phyloP scores from a whole-genome alignment of 345 rosid species.

The Zanthoxylum bungeanum region DNA sequence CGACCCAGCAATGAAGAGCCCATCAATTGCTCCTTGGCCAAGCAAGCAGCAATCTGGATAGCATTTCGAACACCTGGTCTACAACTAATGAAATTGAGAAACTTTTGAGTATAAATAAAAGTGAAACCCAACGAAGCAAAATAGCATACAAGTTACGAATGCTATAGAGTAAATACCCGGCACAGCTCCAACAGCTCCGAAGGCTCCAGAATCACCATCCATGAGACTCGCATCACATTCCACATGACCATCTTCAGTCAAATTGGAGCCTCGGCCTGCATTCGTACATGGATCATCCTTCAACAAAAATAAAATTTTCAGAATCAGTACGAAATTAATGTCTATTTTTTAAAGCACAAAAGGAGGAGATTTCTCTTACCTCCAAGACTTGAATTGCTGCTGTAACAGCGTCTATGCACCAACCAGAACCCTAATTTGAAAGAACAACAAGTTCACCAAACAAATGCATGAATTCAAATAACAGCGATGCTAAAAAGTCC shows the following conservation, averaged over 20 bases:
- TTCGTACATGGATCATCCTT: conserved; percentile 90
- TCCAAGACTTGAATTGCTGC: conserved; percentile 92
- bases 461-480: neutral
- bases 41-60: conserved; percentile 72
- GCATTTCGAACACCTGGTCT: conserved; percentile 94
- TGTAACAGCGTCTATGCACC: conserved; percentile 71
- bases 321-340: neutral
- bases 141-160: neutral
- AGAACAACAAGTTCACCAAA: neutral
- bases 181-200: conserved; percentile 97
- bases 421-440: conserved; percentile 54
- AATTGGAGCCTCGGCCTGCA: conserved; percentile 95
- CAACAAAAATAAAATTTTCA: neutral
- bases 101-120: conserved; percentile 1
- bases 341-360: neutral
- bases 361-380: conserved; percentile 32
- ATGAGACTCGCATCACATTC: conserved; percentile 95
- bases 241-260: conserved; percentile 86
- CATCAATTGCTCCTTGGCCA: conserved; percentile 74
- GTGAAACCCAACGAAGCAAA: neutral
- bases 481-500: neutral
- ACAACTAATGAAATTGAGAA: conserved; percentile 31
- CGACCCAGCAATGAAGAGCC: conserved; percentile 75
- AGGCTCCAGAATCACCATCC: conserved; percentile 83
- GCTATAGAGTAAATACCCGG: conserved; percentile 46